Evolutionary conservation across 192 early-diverging fungal species (phyloP).

Genomic region (Entrophospora sp.): DNA sequence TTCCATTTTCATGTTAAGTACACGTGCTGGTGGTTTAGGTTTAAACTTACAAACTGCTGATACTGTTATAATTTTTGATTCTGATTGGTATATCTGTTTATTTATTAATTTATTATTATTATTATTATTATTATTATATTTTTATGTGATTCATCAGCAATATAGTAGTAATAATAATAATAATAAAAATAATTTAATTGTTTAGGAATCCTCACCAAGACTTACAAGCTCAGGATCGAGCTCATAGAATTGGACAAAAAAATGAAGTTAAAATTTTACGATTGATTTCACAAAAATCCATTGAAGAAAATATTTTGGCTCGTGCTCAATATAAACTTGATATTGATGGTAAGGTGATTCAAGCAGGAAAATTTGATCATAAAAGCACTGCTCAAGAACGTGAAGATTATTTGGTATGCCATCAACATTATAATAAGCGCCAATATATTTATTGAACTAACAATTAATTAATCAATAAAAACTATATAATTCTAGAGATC

Average conservation of each 20-base stretch:
- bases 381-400: slow-evolving; percentile 88
- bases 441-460: neutral
- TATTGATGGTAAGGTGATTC: slow-evolving; percentile 97
- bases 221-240: slow-evolving; percentile 97
- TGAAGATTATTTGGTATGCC: slow-evolving; percentile 63
- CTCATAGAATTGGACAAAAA: slow-evolving; percentile 97
- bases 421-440: neutral
- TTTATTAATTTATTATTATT: no score
- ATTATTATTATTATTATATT: no score
- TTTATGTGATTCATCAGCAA: no score
- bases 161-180: no score
- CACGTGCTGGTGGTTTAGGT: slow-evolving; percentile 91
- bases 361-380: slow-evolving; percentile 98
- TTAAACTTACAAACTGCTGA: no score
- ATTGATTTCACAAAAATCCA: slow-evolving; percentile 78
- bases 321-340: slow-evolving; percentile 91
- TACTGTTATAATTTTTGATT: slow-evolving; percentile 96
- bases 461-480: no score
- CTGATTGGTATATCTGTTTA: slow-evolving; percentile 67
- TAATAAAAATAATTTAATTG: no score
- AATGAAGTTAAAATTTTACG: no score
- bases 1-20: slow-evolving; percentile 89
- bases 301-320: slow-evolving; percentile 90
- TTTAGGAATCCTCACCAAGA: slow-evolving; percentile 95
- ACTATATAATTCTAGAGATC: slow-evolving; percentile 48